These are phyloP conservation scores for Lichtheimia ramosa DNA, from an alignment of 371 early-diverging fungal genomes.

Conservation along the genomic window DNA sequence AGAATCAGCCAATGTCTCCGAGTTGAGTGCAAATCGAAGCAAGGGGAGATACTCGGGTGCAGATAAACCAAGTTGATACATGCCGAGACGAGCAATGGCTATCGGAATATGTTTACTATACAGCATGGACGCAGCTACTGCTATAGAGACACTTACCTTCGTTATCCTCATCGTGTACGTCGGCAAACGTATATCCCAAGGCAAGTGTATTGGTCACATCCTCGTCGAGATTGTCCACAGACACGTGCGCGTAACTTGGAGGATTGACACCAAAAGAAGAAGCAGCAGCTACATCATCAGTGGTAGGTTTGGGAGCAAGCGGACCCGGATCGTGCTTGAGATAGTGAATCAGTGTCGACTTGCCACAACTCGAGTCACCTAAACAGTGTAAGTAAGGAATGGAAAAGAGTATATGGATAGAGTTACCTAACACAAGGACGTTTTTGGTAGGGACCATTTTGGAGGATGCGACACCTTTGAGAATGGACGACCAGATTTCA, in stretches of 20 bases:
- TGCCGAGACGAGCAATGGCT: conserved; percentile 79
- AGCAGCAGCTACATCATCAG: conserved; percentile 35
- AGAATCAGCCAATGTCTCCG: conserved; percentile 64
- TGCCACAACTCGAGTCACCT: conserved; percentile 78
- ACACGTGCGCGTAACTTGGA: conserved; percentile 40
- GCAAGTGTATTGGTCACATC: conserved; percentile 75
- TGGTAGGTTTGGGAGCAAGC: conserved; percentile 36
- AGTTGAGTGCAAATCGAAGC: conserved; percentile 74
- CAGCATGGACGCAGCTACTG: neutral
- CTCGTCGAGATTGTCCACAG: conserved; percentile 58
- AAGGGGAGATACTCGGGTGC: conserved; percentile 73
- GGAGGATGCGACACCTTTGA: conserved; percentile 73
- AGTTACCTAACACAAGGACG: conserved; percentile 69
- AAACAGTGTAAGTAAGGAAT: conserved; percentile 8
- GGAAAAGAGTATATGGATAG: neutral
- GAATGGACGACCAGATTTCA: conserved; percentile 80
- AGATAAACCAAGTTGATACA: conserved; percentile 83
- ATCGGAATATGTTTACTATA: neutral
- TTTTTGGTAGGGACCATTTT: conserved; percentile 71
- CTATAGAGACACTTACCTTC: conserved; percentile 47
- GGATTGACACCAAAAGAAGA: conserved; percentile 42
- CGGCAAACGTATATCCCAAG: conserved; percentile 80
- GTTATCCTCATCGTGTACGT: conserved; percentile 85
- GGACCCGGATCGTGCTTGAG: conserved; percentile 65
- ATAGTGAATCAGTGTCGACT: conserved; percentile 70